Percentiles rank a stretch among this genome's conserved stretches.
Evolutionary conservation across 345 rosid genomes (phyloP).

Genomic region (Citrus sp.): DNA sequence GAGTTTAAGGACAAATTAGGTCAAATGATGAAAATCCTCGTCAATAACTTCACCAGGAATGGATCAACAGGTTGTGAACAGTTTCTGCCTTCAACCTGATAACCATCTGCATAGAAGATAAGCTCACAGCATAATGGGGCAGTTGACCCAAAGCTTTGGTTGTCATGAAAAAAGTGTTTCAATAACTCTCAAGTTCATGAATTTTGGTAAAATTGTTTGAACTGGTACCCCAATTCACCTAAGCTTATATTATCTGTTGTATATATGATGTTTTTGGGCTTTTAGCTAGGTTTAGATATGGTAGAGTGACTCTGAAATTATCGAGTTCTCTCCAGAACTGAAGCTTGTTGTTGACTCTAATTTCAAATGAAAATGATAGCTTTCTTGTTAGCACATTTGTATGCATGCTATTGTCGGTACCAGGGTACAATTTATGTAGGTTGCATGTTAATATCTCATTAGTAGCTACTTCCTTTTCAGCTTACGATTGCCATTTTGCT

Average conservation of each 20-base stretch:
- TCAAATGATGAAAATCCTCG: conserved; percentile 27
- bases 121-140: neutral
- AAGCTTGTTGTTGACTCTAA: too few relatives aligned
- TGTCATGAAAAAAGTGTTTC: neutral
- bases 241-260: neutral
- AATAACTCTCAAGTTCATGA: neutral
- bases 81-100: conserved; percentile 15
- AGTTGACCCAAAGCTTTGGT: neutral
- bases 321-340: too few relatives aligned
- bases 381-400: too few relatives aligned
- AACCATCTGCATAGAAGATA: neutral
- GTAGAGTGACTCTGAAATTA: neutral
- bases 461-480: too few relatives aligned
- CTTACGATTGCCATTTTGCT: too few relatives aligned
- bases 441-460: too few relatives aligned
- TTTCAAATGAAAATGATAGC: too few relatives aligned
- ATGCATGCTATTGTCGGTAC: too few relatives aligned
- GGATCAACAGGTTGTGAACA: conserved; percentile 36
- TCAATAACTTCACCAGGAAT: conserved; percentile 28
- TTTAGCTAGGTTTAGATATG: neutral
- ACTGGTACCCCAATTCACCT: neutral
- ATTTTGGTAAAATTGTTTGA: conserved; percentile 20
- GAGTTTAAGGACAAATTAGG: conserved; percentile 23
- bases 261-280: neutral
- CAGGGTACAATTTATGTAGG: too few relatives aligned